Evolutionary conservation across 1,284 basidiomycete species (phyloP).

Genomic region (Cryptococcus floricola): DNA sequence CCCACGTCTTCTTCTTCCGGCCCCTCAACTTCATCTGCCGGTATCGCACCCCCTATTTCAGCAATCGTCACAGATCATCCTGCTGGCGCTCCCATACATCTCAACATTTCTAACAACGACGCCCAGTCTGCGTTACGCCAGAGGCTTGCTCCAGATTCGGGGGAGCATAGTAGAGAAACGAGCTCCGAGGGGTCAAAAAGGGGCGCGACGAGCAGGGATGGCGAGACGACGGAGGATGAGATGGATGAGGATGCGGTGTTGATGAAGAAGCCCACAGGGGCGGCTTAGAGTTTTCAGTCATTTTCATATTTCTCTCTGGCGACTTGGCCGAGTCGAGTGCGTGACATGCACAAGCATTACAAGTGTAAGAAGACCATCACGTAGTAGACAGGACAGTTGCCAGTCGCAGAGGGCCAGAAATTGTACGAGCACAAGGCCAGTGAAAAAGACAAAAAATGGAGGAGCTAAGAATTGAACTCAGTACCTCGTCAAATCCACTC

Average conservation of each 20-base stretch:
- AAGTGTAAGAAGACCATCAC: too few relatives aligned
- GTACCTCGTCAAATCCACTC: conserved; percentile 2
- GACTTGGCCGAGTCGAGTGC: background rate
- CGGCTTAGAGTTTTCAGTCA: too few relatives aligned
- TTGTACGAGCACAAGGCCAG: too few relatives aligned
- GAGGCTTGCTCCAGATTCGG: background rate
- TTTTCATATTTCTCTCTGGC: background rate
- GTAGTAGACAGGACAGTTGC: too few relatives aligned
- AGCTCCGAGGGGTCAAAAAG: background rate
- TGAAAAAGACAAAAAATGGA: background rate
- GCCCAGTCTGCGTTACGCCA: background rate
- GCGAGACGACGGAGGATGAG: conserved; percentile 45
- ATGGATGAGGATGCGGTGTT: conserved; percentile 49
- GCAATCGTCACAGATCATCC: background rate
- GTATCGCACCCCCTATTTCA: background rate
- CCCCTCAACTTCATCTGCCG: background rate
- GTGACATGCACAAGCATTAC: background rate
- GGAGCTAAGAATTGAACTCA: conserved; percentile 7
- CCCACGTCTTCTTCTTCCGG: conserved; percentile 12
- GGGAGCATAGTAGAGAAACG: background rate
- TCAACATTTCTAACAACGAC: conserved; percentile 3
- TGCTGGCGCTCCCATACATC: conserved; percentile 1
- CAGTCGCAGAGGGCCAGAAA: too few relatives aligned
- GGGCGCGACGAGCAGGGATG: conserved; percentile 14
- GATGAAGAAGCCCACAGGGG: conserved; percentile 34